phyloP scores from a whole-genome alignment of 2,329 filamentous ascomycete species.

The Aspergillaceae sp. region DNA sequence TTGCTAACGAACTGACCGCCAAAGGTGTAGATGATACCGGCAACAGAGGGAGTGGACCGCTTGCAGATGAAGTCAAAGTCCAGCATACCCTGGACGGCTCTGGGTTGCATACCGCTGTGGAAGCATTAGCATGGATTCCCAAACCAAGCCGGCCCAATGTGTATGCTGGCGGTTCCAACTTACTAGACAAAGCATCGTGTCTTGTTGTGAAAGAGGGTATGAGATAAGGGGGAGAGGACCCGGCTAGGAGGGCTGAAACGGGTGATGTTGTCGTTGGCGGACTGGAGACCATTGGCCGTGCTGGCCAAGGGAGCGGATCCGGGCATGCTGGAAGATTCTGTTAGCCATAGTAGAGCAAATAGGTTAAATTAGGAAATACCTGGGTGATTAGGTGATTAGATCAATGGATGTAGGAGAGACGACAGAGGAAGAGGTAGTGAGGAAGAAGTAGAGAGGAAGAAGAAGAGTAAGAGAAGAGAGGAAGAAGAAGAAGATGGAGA shows the following conservation, averaged over 20 bases:
- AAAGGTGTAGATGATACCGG: slow-evolving; percentile 99
- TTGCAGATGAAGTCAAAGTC: slow-evolving; percentile 99
- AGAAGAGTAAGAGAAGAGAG: slow-evolving; percentile 8
- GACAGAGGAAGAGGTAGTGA: not conserved
- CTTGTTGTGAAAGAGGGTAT: slow-evolving; percentile 98
- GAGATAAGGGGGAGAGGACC: slow-evolving; percentile 77
- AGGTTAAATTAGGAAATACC: not conserved
- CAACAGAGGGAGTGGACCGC: slow-evolving; percentile 88
- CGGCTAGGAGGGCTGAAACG: slow-evolving; percentile 90
- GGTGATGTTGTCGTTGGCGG: slow-evolving; percentile 97
- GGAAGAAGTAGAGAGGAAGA: slow-evolving; percentile 6
- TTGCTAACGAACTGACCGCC: slow-evolving; percentile 99
- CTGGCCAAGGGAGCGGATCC: slow-evolving; percentile 41
- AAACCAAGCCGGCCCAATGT: not conserved
- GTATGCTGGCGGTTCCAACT: slow-evolving; percentile 25
- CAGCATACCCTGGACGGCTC: slow-evolving; percentile 85
- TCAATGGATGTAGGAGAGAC: slow-evolving; percentile 6
- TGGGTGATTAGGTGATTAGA: slow-evolving; percentile 9
- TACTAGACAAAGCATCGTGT: slow-evolving; percentile 98
- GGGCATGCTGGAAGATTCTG: slow-evolving; percentile 43
- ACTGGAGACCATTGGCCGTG: slow-evolving; percentile 48
- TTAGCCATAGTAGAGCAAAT: too few relatives aligned
- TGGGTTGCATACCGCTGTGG: slow-evolving; percentile 78
- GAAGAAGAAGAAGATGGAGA: slow-evolving; percentile 16
- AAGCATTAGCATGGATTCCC: not conserved